Percentiles rank a stretch among this genome's conserved stretches.
Conservation (phyloP, 495 filamentous ascomycete species). For the Lasiosphaeriaceae sp. region DNA sequence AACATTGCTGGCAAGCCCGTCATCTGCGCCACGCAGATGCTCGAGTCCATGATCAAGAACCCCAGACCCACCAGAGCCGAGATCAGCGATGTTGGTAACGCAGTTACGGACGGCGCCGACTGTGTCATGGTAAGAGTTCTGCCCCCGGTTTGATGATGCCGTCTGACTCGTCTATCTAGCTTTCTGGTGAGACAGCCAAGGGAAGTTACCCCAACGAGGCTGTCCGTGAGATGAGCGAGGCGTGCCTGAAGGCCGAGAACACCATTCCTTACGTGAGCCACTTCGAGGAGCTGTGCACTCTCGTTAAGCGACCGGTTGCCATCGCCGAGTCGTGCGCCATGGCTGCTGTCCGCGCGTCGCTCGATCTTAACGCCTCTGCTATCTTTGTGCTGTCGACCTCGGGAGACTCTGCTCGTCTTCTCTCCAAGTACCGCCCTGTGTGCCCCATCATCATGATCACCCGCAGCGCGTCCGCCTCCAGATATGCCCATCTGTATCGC, state of each 20-base stretch:
- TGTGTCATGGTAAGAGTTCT: constrained; percentile 74
- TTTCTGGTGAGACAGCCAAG: constrained; percentile 98
- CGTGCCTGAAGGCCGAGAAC: constrained; percentile 91
- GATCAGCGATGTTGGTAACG: constrained; percentile 97
- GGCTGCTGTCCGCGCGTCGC: constrained; percentile 86
- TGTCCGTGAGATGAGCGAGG: constrained; percentile 96
- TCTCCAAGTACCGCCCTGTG: constrained; percentile 97
- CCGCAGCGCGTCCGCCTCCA: constrained; percentile 72
- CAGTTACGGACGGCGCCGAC: constrained; percentile 94
- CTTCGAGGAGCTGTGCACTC: constrained; percentile 87
- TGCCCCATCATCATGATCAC: constrained; percentile 99
- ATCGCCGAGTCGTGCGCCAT: constrained; percentile 92
- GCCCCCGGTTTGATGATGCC: too few relatives aligned
- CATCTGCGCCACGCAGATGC: constrained; percentile 74
- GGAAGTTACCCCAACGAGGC: constrained; percentile 90
- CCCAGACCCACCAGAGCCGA: constrained; percentile 95
- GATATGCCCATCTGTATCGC: constrained; percentile 94
- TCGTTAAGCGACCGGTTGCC: constrained; percentile 74
- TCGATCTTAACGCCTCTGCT: constrained; percentile 93
- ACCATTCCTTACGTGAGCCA: constrained; percentile 93
- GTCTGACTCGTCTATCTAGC: constrained; percentile 10
- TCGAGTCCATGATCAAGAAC: constrained; percentile 99
- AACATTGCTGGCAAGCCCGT: constrained; percentile 98
- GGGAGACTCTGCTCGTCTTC: constrained; percentile 83
- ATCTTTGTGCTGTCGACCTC: constrained; percentile 92